Evolutionary conservation across 495 filamentous ascomycete species (phyloP), one percentile per base, ranked within the genome.

Genomic region (Xylaria longipes): DNA sequence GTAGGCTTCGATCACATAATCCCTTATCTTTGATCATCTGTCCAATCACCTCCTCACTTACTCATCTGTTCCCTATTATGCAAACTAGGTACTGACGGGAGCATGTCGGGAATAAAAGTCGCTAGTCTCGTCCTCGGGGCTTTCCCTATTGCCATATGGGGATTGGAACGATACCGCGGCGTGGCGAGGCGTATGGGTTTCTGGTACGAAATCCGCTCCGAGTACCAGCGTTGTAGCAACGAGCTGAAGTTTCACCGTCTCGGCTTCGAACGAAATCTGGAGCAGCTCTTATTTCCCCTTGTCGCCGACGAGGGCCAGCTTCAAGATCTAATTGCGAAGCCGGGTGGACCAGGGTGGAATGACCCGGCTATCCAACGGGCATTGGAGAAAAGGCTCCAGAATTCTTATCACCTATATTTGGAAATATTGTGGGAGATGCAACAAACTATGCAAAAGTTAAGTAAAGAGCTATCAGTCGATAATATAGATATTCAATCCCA

Each of bases 31-130:
- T 8, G 35, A 37, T 37, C 35, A 3, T 8, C 35, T 37, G 3
- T 37, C 35, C 8, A 37, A 8, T 8, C 35, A 37, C 35, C 35
- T 37, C 3, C 35, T 37, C 35, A 37, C 35, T 37, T 37, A 37
- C 35, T 37, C 8, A 37, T 37, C 3, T 37, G 8, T 37, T 37
- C 35, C 35, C 35, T 37, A 37, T 3, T 37, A 3, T 37, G 35
- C 35, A 37, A 37, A 8, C 35, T 37, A 37, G 35, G 35, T 8
- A 8, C 35, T 37, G 35, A 37, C 35, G 3, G 35, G 8, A 37
- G 25, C 57, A 79, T 80, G 75, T 77, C 74, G 11, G 81, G 81
- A 12, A 56, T 82, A 14, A 80, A 82, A 67, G 75, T 78, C 6
- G 80, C 78, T 11, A 80, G 81, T 29, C 14, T 80, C 22, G 65